Conservation (phyloP, 2,329 filamentous ascomycete species). For the Penicillium griseofulvum region DNA sequence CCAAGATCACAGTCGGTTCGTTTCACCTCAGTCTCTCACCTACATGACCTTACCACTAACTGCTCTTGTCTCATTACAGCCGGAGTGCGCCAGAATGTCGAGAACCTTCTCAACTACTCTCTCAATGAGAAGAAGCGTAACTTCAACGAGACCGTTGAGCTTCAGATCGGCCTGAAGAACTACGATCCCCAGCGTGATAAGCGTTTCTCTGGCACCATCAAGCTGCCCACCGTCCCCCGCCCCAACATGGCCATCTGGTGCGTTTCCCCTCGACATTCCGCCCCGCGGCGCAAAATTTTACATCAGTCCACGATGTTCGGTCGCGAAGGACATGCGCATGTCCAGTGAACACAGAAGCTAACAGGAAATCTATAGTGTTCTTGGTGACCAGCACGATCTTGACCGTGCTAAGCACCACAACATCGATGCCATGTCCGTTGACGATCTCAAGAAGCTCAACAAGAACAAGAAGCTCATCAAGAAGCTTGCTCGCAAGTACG, state of each 20-base stretch:
- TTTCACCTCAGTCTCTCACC: conserved; percentile 8
- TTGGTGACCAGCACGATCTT: conserved; percentile 96
- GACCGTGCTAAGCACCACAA: conserved; percentile 99
- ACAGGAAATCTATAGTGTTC: conserved; percentile 57
- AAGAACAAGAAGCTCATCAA: conserved; percentile 99
- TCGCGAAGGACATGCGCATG: not conserved
- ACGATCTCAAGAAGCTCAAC: conserved; percentile 99
- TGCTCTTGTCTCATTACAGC: conserved; percentile 47
- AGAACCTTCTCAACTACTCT: conserved; percentile 93
- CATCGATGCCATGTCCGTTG: conserved; percentile 95
- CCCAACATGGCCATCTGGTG: conserved; percentile 86
- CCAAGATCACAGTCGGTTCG: conserved; percentile 59
- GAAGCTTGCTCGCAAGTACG: conserved; percentile 99
- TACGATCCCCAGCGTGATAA: conserved; percentile 99
- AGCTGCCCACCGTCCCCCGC: conserved; percentile 85
- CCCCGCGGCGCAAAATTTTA: not conserved
- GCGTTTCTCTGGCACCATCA: conserved; percentile 99
- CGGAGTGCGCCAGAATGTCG: conserved; percentile 94
- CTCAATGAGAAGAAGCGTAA: conserved; percentile 95
- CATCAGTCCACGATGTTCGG: not conserved
- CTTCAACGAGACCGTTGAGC: conserved; percentile 85
- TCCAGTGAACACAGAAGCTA: not conserved
- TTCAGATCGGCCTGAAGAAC: conserved; percentile 95
- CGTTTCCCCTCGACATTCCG: conserved; percentile 26
- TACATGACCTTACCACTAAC: conserved; percentile 13